Conservation (phyloP, 179 eudicot species). For the Sideroxylon spinosum region DNA sequence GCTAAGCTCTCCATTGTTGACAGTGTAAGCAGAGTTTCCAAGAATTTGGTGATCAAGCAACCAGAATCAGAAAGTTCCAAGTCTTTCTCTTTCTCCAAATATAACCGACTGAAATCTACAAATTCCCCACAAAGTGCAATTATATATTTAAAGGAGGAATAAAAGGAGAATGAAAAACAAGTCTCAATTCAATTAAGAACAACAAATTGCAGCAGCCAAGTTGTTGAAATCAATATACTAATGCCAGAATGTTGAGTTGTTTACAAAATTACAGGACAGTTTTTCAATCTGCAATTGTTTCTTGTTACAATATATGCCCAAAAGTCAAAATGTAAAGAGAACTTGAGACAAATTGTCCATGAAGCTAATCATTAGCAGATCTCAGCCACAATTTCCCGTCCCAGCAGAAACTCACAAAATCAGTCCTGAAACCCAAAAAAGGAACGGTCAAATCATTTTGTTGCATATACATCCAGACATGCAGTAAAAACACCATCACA, state of each 20-base stretch:
- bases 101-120: slow-evolving; percentile 42
- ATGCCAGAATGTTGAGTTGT: slow-evolving; percentile 23
- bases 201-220: slow-evolving; percentile 24
- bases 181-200: slow-evolving; percentile 16
- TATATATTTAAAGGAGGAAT: slow-evolving; percentile 25
- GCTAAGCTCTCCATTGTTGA: slow-evolving; percentile 85
- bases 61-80: slow-evolving; percentile 29
- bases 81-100: slow-evolving; percentile 29
- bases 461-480: not conserved
- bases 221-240: slow-evolving; percentile 14
- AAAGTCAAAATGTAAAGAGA: slow-evolving; percentile 41
- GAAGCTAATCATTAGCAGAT: slow-evolving; percentile 33
- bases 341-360: slow-evolving; percentile 32
- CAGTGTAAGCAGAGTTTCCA: slow-evolving; percentile 24
- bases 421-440: slow-evolving; percentile 47
- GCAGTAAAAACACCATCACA: slow-evolving; percentile 8
- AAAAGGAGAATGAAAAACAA: slow-evolving; percentile 5
- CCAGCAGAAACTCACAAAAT: slow-evolving; percentile 33
- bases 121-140: slow-evolving; percentile 29
- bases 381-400: slow-evolving; percentile 31
- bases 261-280: slow-evolving; percentile 28
- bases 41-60: slow-evolving; percentile 40
- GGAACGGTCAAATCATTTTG: slow-evolving; percentile 4
- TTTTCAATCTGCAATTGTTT: slow-evolving; percentile 31
- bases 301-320: slow-evolving; percentile 42